A percentile compares a stretch with the other conserved stretches of the same genome.
Conservation (phyloP, 352 stramenopile genomes). For the Phytopythium sindhum region DNA sequence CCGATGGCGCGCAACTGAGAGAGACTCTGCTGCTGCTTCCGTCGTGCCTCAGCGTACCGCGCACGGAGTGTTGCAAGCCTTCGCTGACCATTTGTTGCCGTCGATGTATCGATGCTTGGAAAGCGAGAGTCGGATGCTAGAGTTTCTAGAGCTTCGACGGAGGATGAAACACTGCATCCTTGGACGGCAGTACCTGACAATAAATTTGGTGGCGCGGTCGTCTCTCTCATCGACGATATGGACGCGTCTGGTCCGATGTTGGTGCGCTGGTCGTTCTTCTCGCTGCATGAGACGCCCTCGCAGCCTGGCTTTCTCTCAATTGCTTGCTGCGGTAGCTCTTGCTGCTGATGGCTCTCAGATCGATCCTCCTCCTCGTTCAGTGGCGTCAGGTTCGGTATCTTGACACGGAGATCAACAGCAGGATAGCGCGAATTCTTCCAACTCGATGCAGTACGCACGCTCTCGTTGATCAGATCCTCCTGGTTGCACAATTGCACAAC, state of each 20-base stretch:
- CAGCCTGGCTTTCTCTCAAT: not conserved
- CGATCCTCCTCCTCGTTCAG: not conserved
- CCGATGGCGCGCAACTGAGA: not conserved
- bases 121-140: not conserved
- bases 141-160: not conserved
- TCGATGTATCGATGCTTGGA: not conserved
- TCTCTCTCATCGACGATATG: not conserved
- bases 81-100: not conserved
- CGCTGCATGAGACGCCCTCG: not conserved
- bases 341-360: not conserved
- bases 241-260: not conserved
- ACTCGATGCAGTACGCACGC: not conserved
- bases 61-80: slow-evolving; percentile 14
- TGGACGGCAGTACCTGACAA: not conserved
- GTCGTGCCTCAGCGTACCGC: slow-evolving; percentile 13
- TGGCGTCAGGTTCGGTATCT: not conserved
- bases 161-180: not conserved
- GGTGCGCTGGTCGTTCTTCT: not conserved
- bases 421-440: not conserved
- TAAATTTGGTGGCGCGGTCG: not conserved
- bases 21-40: slow-evolving; percentile 13
- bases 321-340: not conserved
- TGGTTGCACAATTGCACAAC: not conserved
- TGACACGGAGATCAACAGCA: not conserved
- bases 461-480: not conserved